Evolutionary conservation across 805 yeast genomes (phyloP).

Genomic region (Maudiozyma barnettii): DNA sequence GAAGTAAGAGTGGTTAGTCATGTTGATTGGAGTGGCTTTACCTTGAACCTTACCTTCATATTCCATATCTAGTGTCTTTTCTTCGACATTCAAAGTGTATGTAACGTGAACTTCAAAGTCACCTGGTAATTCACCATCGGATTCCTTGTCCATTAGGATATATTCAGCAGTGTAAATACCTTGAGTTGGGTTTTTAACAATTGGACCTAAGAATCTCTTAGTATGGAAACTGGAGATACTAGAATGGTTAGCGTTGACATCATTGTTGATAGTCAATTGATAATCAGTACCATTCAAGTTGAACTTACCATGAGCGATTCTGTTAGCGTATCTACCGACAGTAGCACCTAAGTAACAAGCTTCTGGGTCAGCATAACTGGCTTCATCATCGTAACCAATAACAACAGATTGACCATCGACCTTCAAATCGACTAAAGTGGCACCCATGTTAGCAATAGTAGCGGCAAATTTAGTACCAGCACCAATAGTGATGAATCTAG

Average conservation of each 20-base stretch:
- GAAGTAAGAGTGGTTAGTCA: slow-evolving; percentile 59
- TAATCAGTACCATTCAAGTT: slow-evolving; percentile 33
- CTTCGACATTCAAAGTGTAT: slow-evolving; percentile 34
- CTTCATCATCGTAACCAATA: slow-evolving; percentile 32
- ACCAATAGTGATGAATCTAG: slow-evolving; percentile 25
- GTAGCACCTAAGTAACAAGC: slow-evolving; percentile 55
- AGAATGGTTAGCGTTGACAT: slow-evolving; percentile 41
- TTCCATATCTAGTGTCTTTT: slow-evolving; percentile 37
- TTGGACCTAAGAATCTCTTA: slow-evolving; percentile 44
- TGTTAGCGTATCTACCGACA: slow-evolving; percentile 56
- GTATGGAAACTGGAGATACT: slow-evolving; percentile 45
- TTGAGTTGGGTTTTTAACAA: slow-evolving; percentile 29
- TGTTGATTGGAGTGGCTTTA: slow-evolving; percentile 41
- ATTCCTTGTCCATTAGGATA: slow-evolving; percentile 35
- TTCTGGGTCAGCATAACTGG: slow-evolving; percentile 22
- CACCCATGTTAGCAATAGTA: slow-evolving; percentile 42
- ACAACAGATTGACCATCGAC: slow-evolving; percentile 34
- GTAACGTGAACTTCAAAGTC: slow-evolving; percentile 38
- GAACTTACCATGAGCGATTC: slow-evolving; percentile 40
- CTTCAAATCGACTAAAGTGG: slow-evolving; percentile 36
- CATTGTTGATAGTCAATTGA: slow-evolving; percentile 37
- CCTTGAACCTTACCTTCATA: slow-evolving; percentile 30
- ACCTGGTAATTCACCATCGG: slow-evolving; percentile 54
- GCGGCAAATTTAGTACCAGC: slow-evolving; percentile 30
- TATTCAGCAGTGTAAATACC: slow-evolving; percentile 31